Conservation (phyloP, 2,329 filamentous ascomycete genomes). For the Phoma herbarum region DNA sequence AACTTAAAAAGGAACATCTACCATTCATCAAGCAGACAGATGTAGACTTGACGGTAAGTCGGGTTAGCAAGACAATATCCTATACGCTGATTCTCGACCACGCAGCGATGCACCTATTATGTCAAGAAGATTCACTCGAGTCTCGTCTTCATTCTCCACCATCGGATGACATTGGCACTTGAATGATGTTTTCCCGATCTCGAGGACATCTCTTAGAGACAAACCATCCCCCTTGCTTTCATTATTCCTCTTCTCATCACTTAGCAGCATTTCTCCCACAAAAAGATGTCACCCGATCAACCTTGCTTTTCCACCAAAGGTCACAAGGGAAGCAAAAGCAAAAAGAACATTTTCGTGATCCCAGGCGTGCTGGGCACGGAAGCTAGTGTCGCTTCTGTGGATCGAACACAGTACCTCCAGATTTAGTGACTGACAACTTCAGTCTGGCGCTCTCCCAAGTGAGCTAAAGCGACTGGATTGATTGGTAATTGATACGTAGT, state of each 20-base stretch:
- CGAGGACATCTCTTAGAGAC: too few species aligned
- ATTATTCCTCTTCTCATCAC: too few species aligned
- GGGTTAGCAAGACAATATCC: too few species aligned
- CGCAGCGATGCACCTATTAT: too few species aligned
- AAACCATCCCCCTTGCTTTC: too few species aligned
- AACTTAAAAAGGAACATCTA: neutral
- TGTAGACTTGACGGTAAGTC: too few species aligned
- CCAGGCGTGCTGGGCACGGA: neutral
- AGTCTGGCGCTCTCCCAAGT: conserved; percentile 5
- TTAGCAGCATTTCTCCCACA: neutral
- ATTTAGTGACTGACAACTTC: conserved; percentile 1
- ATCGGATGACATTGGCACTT: too few species aligned
- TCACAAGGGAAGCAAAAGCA: neutral
- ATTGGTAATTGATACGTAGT: neutral
- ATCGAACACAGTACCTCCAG: conserved; percentile 6
- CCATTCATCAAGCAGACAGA: neutral
- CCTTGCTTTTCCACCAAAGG: neutral
- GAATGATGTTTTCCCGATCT: too few species aligned
- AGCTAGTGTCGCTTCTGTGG: conserved; percentile 5
- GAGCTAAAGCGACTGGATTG: conserved; percentile 4
- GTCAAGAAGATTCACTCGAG: too few species aligned
- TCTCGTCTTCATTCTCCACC: too few species aligned
- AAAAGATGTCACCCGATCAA: neutral
- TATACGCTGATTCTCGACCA: too few species aligned
- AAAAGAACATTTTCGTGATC: neutral